Evolutionary conservation across 805 yeast species (phyloP), one percentile per base, ranked within the genome.

Genomic region (Pichia gijzeniarum): DNA sequence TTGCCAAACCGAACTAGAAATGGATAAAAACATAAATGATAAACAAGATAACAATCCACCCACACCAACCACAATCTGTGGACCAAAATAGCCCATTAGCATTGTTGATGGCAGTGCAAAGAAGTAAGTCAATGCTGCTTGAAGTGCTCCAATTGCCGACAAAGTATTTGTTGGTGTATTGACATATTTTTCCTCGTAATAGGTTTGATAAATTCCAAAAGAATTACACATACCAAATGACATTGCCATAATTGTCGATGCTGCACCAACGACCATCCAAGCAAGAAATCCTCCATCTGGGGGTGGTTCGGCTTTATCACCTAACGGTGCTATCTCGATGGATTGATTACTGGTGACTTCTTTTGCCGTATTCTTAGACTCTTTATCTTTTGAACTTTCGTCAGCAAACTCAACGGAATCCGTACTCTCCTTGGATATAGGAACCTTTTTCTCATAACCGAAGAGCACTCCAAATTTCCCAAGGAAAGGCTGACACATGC

Each of bases 191-290:
- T 50, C 51, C 13, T 67, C 63, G 52, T 79, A 80, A 55, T 72
- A 76, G 32, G 71, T 64, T 44, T 79, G 73, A 54, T 76, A 80
- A 4, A 77, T 76, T 22, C 84, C 85, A 59, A 65, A 80, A 2
- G 76, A 67, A 35, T 79, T 75, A 46, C 75, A 74, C 62, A 78
- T 67, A 16, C 86, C 86, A 72, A 76, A 79, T 0, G 81, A 73
- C 47, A 74, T 58, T 53, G 72, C 55, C 69, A 68, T 57, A 57
- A 68, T 55, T 16, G 73, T 62, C 63, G 74, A 70, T 0, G 69
- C 67, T 17, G 74, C 76, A 3, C 75, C 60, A 0, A 79, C 78
- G 5, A 71, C 68, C 59, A 80, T 65, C 67, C 84, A 82, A 13
- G 72, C 73, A 39, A 54, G 56, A 2, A 83, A 79, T 2, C 79